These are phyloP conservation scores for Cornus controversa DNA, from an alignment of 148 eudicot species.

Conservation along the genomic window DNA sequence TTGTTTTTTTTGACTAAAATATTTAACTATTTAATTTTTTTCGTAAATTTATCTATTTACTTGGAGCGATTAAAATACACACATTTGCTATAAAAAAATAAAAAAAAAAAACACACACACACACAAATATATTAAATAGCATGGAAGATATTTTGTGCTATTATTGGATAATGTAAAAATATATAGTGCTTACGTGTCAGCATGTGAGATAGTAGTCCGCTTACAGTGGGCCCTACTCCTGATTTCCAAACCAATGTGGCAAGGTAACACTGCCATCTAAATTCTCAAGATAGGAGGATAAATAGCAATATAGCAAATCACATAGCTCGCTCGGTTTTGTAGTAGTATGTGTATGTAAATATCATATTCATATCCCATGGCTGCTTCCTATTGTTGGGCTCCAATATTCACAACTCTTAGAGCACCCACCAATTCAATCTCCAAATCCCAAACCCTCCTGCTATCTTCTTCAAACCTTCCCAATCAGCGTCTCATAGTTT, in stretches of 20 bases:
- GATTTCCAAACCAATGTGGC: background rate
- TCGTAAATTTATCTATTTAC: too few species aligned
- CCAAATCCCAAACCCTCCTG: background rate
- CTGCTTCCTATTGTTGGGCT: background rate
- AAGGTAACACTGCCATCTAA: background rate
- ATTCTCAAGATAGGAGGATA: too few species aligned
- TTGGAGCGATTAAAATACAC: too few species aligned
- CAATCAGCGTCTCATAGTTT: background rate
- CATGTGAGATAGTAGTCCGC: background rate
- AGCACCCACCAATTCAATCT: background rate
- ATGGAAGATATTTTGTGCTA: too few species aligned
- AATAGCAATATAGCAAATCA: too few species aligned
- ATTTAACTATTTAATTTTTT: too few species aligned
- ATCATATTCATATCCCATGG: background rate
- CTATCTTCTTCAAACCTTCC: background rate
- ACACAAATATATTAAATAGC: too few species aligned
- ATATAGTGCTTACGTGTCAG: background rate
- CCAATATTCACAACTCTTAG: background rate
- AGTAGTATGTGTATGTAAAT: background rate
- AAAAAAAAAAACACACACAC: too few species aligned
- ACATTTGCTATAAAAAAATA: too few species aligned
- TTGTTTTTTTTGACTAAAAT: too few species aligned
- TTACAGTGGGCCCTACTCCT: background rate
- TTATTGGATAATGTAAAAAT: too few species aligned
- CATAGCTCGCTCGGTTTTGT: background rate